Conservation (phyloP, 192 early-diverging fungal species). For the Coemansia sp. region DNA sequence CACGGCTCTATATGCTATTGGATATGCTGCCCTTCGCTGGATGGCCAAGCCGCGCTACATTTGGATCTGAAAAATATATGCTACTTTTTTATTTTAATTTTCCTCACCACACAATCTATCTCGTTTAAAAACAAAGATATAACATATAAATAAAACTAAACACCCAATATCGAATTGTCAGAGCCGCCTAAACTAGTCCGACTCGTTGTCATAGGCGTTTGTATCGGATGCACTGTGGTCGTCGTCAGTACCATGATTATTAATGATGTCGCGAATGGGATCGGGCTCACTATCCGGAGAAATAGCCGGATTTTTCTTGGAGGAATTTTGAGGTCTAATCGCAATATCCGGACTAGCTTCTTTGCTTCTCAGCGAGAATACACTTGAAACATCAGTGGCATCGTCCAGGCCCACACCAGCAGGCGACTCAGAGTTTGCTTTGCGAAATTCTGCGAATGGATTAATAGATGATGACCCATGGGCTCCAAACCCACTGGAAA, state of each 20-base stretch:
- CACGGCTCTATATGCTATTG: constrained; percentile 18
- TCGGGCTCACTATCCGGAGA: not conserved
- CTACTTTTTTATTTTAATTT: not conserved
- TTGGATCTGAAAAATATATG: constrained; percentile 21
- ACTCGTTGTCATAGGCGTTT: constrained; percentile 14
- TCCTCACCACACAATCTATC: not conserved
- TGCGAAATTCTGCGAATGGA: constrained; percentile 9
- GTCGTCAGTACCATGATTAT: constrained; percentile 2
- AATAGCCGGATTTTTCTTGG: not conserved
- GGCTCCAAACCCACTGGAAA: constrained; percentile 23
- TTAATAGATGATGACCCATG: constrained; percentile 2
- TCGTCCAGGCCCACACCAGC: not conserved
- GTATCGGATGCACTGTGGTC: not conserved
- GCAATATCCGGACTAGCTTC: not conserved
- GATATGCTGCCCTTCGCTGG: constrained; percentile 31
- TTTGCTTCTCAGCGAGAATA: not conserved
- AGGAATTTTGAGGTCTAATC: not conserved
- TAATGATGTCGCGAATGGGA: constrained; percentile 13
- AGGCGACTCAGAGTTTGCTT: constrained; percentile 6
- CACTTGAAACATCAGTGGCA: not conserved
- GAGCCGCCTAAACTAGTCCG: constrained; percentile 1
- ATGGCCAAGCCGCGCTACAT: constrained; percentile 38
- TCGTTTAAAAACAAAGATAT: not conserved
- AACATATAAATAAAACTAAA: not conserved
- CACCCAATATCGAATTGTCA: not conserved